Base-by-base conservation (phyloP, 2,329 filamentous ascomycete genomes). In the Neonectria faginata region DNA sequence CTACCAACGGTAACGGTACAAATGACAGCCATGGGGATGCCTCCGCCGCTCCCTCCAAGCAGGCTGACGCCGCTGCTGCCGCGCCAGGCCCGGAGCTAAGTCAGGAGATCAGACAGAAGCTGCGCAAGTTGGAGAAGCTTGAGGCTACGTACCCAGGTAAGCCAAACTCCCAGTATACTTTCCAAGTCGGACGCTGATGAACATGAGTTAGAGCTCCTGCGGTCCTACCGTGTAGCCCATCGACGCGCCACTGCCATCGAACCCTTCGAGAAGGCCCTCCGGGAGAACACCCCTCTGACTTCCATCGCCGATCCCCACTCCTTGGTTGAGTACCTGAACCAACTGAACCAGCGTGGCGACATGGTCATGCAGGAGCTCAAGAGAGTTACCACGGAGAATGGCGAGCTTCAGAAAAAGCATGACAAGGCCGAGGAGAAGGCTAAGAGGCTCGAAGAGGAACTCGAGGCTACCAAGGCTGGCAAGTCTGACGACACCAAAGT, bases 351-450 rank as follows among this genome's bases (percentile, higher is more conserved):
- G 57, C 95, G 97, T 75, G 90, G 91, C 45, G 93, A 97, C 73
- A 97, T 99, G 92, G 90, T 97, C 3, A 90, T 97, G 87, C 92
- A 97, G 50, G 96, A 99, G 79, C 84, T 97, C 61, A 97, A 97
- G 80, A 86, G 93, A 12, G 89, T 98, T 0, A 91, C 93, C 0
- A 86, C 87, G 3, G 94, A 98, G 75, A 91, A 92, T 64, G 93
- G 97, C 65, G 88, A 89, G 16, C 84, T 92, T 65, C 95, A 93
- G 77, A 92, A 91, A 79, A 93, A 92, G 77, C 81, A 89, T 2
- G 88, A 91, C n/a, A 88, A 90, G 53, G 83, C 86, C 0, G 88
- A 93, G 67, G 87, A 90, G 74, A 86, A 87, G 56, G 81, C 89
- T 1, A 86, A 85, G 55, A 83, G 86, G 14, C 83, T 90, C 0